A percentile compares a stretch with the other conserved stretches of the same genome.
phyloP scores from a whole-genome alignment of 805 yeast genomes.

The Yarrowia porcina region DNA sequence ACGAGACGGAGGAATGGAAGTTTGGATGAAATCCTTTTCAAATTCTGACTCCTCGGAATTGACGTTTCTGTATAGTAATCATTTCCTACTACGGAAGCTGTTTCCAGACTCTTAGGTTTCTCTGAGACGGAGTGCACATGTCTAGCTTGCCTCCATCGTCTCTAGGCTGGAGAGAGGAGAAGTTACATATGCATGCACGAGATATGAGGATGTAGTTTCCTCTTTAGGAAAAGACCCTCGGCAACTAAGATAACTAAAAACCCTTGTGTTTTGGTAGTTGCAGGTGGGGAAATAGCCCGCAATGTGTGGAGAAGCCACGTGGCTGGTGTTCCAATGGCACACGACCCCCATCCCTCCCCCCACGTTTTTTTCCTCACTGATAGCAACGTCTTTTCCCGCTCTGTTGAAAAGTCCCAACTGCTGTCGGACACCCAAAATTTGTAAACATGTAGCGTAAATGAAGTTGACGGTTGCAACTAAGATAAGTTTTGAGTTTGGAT shows the following conservation, averaged over 20 bases:
- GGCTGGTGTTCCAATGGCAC: neutral
- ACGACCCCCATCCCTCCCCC: neutral
- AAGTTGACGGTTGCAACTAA: neutral
- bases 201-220: constrained; percentile 13
- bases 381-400: constrained; percentile 15
- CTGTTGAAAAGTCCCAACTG: neutral
- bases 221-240: constrained; percentile 8
- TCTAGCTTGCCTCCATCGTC: too few species aligned
- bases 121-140: too few species aligned
- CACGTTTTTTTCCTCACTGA: neutral
- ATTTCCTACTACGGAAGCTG: neutral
- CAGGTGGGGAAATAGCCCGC: constrained; percentile 1
- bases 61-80: neutral
- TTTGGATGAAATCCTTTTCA: too few species aligned
- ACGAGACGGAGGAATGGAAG: neutral
- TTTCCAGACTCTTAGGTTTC: neutral
- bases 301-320: neutral
- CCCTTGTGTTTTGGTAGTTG: neutral
- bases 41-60: too few species aligned
- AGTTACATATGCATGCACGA: constrained; percentile 14
- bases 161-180: neutral
- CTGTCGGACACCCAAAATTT: constrained; percentile 1
- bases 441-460: neutral
- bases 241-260: neutral
- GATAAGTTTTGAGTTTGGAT: constrained; percentile 10